Percentiles rank a stretch among this genome's conserved stretches.
These are phyloP conservation scores for Polyplosphaeria fusca DNA, from an alignment of 495 filamentous ascomycete genomes.

Conservation along the genomic window DNA sequence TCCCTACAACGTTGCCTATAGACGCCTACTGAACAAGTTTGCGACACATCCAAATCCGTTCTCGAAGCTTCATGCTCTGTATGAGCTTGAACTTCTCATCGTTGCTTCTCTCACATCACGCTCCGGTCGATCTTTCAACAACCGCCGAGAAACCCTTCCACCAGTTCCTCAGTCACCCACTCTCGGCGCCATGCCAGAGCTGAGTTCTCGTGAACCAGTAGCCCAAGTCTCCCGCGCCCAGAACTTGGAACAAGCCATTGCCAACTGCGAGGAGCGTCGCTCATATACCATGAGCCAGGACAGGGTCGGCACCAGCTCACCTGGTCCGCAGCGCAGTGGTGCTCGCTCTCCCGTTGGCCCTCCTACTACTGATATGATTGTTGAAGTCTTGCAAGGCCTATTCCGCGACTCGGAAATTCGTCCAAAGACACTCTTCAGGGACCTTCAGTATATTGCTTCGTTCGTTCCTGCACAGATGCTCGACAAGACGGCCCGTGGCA, in stretches of 20 bases:
- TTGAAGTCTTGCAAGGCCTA: slow-evolving; percentile 72
- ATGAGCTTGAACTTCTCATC: slow-evolving; percentile 77
- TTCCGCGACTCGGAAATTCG: slow-evolving; percentile 74
- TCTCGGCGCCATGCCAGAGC: slow-evolving; percentile 36
- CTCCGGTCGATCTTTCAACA: slow-evolving; percentile 31
- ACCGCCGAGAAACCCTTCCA: slow-evolving; percentile 36
- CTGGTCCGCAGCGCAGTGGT: slow-evolving; percentile 19
- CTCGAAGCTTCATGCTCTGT: slow-evolving; percentile 77
- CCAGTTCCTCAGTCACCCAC: slow-evolving; percentile 40
- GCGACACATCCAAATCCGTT: slow-evolving; percentile 87
- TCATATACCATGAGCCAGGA: slow-evolving; percentile 49
- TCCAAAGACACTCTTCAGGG: slow-evolving; percentile 88
- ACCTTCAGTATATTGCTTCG: slow-evolving; percentile 90
- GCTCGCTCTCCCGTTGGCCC: slow-evolving; percentile 30
- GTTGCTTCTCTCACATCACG: slow-evolving; percentile 66
- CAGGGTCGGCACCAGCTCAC: slow-evolving; percentile 35
- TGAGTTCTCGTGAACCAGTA: slow-evolving; percentile 37
- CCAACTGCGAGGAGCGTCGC: slow-evolving; percentile 66
- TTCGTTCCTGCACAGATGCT: slow-evolving; percentile 80
- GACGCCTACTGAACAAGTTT: slow-evolving; percentile 76
- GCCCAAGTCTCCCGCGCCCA: slow-evolving; percentile 37
- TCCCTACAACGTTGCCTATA: slow-evolving; percentile 59
- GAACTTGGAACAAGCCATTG: slow-evolving; percentile 61
- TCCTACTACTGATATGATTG: slow-evolving; percentile 66
- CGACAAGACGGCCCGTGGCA: slow-evolving; percentile 81